These are phyloP conservation scores for Beauveria sp. DNA, from an alignment of 2,329 filamentous ascomycete genomes.

Conservation along the genomic window DNA sequence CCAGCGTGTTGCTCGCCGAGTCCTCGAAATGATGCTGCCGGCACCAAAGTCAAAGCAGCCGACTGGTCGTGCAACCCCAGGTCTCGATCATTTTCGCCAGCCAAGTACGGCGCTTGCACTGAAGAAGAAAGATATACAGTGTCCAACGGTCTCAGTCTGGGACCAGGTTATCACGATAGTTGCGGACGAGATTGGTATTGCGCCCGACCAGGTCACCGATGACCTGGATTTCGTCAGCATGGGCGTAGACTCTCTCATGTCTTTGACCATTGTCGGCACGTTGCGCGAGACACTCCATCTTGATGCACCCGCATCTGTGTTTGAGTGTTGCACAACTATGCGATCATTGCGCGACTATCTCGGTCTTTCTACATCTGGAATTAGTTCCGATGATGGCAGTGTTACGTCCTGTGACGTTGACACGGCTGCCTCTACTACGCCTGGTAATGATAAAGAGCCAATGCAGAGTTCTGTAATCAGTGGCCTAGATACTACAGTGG, in stretches of 20 bases:
- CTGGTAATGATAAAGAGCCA: no score
- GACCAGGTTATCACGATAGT: not conserved
- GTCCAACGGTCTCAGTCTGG: not conserved
- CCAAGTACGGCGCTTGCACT: not conserved
- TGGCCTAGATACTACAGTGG: not conserved
- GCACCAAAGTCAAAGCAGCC: not conserved
- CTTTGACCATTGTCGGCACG: not conserved
- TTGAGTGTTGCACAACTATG: no score
- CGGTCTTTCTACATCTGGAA: no score
- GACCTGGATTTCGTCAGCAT: not conserved
- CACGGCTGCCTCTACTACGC: no score
- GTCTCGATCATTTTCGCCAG: no score
- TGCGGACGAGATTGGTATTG: not conserved
- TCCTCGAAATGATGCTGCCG: conserved; percentile 56
- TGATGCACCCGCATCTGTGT: not conserved
- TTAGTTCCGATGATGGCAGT: no score
- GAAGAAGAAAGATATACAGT: not conserved
- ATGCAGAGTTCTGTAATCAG: no score
- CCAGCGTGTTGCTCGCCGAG: conserved; percentile 56
- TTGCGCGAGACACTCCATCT: not conserved
- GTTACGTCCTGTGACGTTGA: no score
- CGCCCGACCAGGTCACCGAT: not conserved
- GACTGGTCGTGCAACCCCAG: not conserved
- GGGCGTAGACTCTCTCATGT: not conserved
- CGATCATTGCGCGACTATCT: no score